Conservation (phyloP, 2,329 filamentous ascomycete species). For the Chaetomiaceae sp. region DNA sequence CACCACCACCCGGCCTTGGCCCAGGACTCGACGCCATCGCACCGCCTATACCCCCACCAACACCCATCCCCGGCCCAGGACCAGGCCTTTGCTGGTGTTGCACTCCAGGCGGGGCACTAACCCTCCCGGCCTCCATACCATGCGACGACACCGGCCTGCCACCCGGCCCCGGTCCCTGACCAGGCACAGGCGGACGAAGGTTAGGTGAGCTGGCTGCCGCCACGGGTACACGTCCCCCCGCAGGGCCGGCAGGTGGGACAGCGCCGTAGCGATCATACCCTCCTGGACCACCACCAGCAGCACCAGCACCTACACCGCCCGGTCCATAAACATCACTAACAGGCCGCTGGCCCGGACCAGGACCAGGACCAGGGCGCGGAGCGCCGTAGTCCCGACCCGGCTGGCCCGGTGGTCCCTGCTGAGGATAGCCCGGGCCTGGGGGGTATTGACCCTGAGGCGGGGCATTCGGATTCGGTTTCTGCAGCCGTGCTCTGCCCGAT, state of each 20-base stretch:
- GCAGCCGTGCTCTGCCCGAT: constrained; percentile 36
- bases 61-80: constrained; percentile 1
- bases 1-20: not conserved
- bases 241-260: constrained; percentile 22
- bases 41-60: no score
- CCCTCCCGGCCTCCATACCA: constrained; percentile 13
- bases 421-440: constrained; percentile 9
- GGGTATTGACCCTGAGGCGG: constrained; percentile 24
- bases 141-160: constrained; percentile 27
- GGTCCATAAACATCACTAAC: constrained; percentile 29
- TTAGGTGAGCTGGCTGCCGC: constrained; percentile 23
- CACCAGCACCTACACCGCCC: no score
- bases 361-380: constrained; percentile 31
- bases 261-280: constrained; percentile 25
- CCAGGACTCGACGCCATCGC: constrained; percentile 10
- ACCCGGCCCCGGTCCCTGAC: not conserved
- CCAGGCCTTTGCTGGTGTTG: constrained; percentile 4
- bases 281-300: constrained; percentile 13
- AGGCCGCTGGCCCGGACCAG: no score
- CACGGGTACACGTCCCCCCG: constrained; percentile 15
- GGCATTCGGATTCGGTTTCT: constrained; percentile 34
- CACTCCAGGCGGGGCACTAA: constrained; percentile 16
- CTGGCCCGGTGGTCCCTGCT: constrained; percentile 20
- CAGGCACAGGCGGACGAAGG: constrained; percentile 23
- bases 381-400: constrained; percentile 32